phyloP scores from a whole-genome alignment of 441 rosid genomes.

The Adansonia grandidieri region DNA sequence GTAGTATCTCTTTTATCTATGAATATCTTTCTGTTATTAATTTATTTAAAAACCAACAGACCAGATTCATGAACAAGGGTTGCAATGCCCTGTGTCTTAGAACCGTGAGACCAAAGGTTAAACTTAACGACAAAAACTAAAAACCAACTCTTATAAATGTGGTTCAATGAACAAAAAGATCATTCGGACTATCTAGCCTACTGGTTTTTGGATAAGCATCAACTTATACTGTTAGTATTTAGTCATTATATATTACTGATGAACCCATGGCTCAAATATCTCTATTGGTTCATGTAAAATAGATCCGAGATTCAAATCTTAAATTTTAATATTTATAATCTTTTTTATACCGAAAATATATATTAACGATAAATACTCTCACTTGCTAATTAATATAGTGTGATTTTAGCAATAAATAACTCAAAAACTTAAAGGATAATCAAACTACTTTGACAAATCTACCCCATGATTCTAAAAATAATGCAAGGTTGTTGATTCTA shows the following conservation, averaged over 20 bases:
- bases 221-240: not conserved
- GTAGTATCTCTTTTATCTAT: not conserved
- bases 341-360: too few species aligned
- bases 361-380: too few species aligned
- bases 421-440: not conserved
- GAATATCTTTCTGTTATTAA: not conserved
- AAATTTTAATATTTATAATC: too few species aligned
- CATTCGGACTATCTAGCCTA: not conserved
- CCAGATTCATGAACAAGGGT: conserved; percentile 9
- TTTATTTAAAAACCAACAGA: not conserved
- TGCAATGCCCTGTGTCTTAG: not conserved
- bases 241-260: too few species aligned
- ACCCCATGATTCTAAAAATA: not conserved
- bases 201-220: not conserved
- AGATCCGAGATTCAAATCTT: too few species aligned
- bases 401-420: not conserved
- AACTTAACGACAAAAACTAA: not conserved
- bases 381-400: too few species aligned
- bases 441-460: not conserved
- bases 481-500: not conserved
- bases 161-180: not conserved
- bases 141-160: not conserved
- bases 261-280: too few species aligned
- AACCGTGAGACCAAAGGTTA: not conserved
- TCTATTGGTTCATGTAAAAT: too few species aligned